Conservation (phyloP, 176 grass and related monocot genomes). For the Guadua angustifolia region DNA sequence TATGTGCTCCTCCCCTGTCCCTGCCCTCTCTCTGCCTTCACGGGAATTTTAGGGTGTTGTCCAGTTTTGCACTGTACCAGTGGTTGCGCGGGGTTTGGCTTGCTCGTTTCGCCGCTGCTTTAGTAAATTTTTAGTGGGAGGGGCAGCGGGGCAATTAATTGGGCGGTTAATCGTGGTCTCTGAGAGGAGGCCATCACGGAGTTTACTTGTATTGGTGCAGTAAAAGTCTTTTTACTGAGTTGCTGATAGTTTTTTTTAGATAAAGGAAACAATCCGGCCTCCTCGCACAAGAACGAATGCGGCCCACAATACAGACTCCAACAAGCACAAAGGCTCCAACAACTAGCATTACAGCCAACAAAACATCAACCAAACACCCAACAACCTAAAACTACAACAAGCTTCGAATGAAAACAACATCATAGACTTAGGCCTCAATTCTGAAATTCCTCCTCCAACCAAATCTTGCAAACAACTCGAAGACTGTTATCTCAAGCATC, state of each 20-base stretch:
- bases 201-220: background rate
- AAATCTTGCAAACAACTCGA: no score
- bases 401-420: no score
- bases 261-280: no score
- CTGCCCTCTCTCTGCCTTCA: conserved; percentile 8
- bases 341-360: no score
- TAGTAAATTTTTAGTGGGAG: background rate
- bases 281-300: no score
- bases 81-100: background rate
- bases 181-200: background rate
- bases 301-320: no score
- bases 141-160: background rate
- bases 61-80: background rate
- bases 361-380: no score
- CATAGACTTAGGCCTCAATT: no score
- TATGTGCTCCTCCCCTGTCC: conserved; percentile 36
- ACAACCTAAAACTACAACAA: no score
- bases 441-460: no score
- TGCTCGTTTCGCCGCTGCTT: background rate
- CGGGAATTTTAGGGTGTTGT: conserved; percentile 1
- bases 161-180: background rate
- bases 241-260: background rate
- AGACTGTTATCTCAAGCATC: no score
- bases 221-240: background rate
- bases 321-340: no score